Evolutionary conservation across 495 filamentous ascomycete species (phyloP).

Genomic region (Penicillium psychrofluorescens): DNA sequence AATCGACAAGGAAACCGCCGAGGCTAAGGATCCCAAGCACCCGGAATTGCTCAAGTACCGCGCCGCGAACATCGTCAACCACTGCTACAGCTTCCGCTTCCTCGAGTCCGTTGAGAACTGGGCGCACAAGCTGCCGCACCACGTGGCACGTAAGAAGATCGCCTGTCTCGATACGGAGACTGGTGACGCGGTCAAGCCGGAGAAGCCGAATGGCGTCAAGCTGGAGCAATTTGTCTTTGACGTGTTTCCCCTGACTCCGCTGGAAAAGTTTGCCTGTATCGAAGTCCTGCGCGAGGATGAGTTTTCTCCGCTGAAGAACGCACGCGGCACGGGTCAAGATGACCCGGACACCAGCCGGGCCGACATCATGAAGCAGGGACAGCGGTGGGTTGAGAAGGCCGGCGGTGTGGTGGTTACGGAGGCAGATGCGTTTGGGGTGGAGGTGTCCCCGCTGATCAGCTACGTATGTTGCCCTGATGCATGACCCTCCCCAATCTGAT

Average conservation of each 20-base stretch:
- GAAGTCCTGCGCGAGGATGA: conserved; percentile 97
- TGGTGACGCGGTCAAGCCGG: conserved; percentile 76
- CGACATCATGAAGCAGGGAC: conserved; percentile 86
- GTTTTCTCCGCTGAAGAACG: conserved; percentile 98
- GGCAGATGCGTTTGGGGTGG: conserved; percentile 61
- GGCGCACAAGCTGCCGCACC: conserved; percentile 81
- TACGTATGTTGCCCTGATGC: conserved; percentile 63
- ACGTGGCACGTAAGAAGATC: conserved; percentile 98
- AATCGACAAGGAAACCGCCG: conserved; percentile 79
- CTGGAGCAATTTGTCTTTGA: conserved; percentile 99
- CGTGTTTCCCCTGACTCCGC: conserved; percentile 82
- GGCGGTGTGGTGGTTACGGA: conserved; percentile 74
- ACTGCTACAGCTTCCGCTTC: conserved; percentile 97
- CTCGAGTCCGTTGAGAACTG: conserved; percentile 83
- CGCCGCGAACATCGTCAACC: conserved; percentile 98
- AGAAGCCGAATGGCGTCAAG: conserved; percentile 96
- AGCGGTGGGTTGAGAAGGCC: conserved; percentile 71
- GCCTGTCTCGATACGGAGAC: conserved; percentile 69
- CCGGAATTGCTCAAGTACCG: conserved; percentile 84
- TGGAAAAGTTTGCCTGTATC: conserved; percentile 88
- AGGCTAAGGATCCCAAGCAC: conserved; percentile 82
- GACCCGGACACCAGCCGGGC: conserved; percentile 84
- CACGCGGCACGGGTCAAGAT: conserved; percentile 81
- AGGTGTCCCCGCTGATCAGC: conserved; percentile 89
- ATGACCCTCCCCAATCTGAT: conserved; percentile 1